These are phyloP conservation scores for Monilinia vaccinii-corymbosi DNA, from an alignment of 2,329 filamentous ascomycete species.

Conservation along the genomic window DNA sequence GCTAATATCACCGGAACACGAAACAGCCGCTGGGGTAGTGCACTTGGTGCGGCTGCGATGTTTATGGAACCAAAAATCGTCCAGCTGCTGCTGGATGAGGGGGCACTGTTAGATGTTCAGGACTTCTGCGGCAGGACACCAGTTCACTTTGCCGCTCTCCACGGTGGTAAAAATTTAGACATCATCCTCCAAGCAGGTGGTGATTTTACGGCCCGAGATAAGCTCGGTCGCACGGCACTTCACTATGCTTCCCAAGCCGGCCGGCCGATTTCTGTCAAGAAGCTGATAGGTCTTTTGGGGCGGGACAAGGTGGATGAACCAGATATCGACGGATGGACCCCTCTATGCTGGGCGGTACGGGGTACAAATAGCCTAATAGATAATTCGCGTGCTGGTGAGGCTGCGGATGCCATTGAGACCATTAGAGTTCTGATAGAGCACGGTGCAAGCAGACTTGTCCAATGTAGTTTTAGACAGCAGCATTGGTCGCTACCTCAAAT, in stretches of 20 bases:
- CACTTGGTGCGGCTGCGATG: background rate
- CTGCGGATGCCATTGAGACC: background rate
- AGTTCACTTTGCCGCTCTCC: background rate
- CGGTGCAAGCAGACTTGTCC: background rate
- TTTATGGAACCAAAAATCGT: background rate
- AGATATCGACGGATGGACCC: no score
- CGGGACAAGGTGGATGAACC: no score
- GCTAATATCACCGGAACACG: background rate
- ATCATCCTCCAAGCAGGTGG: background rate
- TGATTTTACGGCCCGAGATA: background rate
- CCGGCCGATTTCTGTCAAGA: background rate
- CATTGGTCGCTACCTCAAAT: background rate
- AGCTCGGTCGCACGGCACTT: background rate
- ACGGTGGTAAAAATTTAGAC: background rate
- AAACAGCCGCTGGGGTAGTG: background rate
- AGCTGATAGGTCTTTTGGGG: background rate
- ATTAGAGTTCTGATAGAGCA: background rate
- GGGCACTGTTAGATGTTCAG: background rate
- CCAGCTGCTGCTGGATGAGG: background rate
- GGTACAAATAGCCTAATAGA: background rate
- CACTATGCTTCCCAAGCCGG: background rate
- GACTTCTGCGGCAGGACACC: background rate
- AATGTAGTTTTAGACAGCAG: background rate
- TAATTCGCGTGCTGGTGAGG: background rate
- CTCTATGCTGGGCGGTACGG: background rate